A percentile compares a stretch with the other conserved stretches of the same genome.
These are phyloP conservation scores for Saprolegnia diclina DNA, from an alignment of 352 stramenopile species.

Conservation along the genomic window DNA sequence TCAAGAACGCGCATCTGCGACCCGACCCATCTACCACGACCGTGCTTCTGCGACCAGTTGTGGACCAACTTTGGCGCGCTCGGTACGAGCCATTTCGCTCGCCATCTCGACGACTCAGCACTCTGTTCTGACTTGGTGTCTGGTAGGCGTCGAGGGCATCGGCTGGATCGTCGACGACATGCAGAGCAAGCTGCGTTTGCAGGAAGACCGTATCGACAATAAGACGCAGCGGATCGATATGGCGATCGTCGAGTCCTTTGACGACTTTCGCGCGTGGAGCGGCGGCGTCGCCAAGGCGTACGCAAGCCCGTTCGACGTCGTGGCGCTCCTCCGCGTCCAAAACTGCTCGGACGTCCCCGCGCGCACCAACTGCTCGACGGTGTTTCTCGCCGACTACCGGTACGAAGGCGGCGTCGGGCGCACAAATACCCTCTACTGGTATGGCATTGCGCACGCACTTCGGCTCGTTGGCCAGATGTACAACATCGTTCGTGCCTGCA, in stretches of 20 bases:
- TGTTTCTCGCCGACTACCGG: background rate
- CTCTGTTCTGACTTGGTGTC: too few species aligned
- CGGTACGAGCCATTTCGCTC: background rate
- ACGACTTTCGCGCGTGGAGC: background rate
- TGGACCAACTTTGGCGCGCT: constrained; percentile 1
- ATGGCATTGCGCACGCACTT: background rate
- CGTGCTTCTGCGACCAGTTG: background rate
- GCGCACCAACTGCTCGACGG: background rate
- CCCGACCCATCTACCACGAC: background rate
- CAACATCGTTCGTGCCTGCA: background rate
- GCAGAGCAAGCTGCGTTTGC: background rate
- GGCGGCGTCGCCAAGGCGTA: constrained; percentile 6
- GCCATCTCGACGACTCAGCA: background rate
- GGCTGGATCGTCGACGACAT: background rate
- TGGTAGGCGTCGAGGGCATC: background rate
- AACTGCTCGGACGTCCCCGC: background rate
- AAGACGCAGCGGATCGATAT: background rate
- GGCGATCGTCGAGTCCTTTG: background rate
- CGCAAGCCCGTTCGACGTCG: background rate
- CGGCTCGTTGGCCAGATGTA: constrained; percentile 7
- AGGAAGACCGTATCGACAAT: background rate
- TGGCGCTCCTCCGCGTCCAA: background rate
- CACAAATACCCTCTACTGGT: constrained; percentile 12
- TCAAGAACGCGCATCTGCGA: background rate
- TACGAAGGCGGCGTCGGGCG: constrained; percentile 3